Base-by-base conservation (phyloP, 345 rosid species). In the Viola odorata region DNA sequence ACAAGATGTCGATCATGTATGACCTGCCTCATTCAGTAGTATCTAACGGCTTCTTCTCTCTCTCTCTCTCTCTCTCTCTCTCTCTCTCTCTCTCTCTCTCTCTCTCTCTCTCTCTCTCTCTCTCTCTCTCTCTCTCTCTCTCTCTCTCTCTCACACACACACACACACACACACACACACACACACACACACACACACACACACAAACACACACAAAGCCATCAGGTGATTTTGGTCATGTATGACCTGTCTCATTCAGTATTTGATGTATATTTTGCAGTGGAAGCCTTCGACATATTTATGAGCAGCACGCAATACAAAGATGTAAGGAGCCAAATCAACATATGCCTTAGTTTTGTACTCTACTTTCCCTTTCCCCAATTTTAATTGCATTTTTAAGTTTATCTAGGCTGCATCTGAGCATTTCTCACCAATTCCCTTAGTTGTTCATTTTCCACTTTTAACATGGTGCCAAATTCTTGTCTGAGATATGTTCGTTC, bases 211-310 rank as follows among this genome's bases (percentile, higher is more conserved):
- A 47, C 90, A 92, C 74, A 96, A 77, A 12, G 66, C 76, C 8
- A 77, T 82, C 59, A 83, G 79, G 67, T 77, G 96, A 66, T 87
- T 92, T 61, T 85, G 89, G 47, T 85, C 98, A 17, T 23, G 96
- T 87, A 83, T 71, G 52, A 8, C 53, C 62, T 54, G 38, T 39
- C 44, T 39, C 32, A 40, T 57, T 60, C 8, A 62, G 10, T 50
- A 6, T 63, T 67, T 45, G 13, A 53, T 42, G 61, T 53, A 61
- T 64, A 12, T 64, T 50, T 16, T 75, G 78, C 88, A 92, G 98
- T 71, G 62, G 96, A 85, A 55, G 94, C 96, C 55, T 80, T 84
- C 69, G 78, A 84, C 78, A 80, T 82, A 64, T 92, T 92, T 64
- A 5, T 82, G 10, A 69, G 76, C 54, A 77, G 91, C 67, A 62